Base-by-base conservation (phyloP, 2,329 filamentous ascomycete genomes). In the Arthrobotrys conoides region DNA sequence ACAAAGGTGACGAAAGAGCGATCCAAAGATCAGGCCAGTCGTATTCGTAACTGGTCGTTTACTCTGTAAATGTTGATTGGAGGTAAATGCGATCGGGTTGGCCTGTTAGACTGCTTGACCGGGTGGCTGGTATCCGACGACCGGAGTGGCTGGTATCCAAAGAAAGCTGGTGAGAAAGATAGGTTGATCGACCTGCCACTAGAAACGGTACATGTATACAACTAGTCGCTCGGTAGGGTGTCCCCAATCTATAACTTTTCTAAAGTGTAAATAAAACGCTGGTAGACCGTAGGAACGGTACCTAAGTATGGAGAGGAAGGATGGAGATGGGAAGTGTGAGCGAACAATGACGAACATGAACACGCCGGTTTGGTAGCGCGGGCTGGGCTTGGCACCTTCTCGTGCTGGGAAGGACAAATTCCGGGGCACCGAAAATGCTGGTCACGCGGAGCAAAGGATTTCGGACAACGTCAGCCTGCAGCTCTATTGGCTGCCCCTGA, bases 341-440 rank as follows among this genome's bases (percentile, higher is more conserved):
- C 69, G 59, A 72, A 72, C 59, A 57, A 72, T 72, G 69, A 72
- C 69, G 68, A 71, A 71, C 48, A 38, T 65, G 59, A 55, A 49
- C 22, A 61, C 44, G 30, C 20, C 27, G 51, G 55, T 48, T 61
- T 51, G 53, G 63, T 71, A 71, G 67, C 67, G 67, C 67, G 18
- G 41, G 38, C 18, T 53, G 18, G 41, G 44, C 53, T 63, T 63
- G 53, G 67, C 67, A 71, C 27, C 18, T 63, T 69, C 51, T 69
- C 20, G 24, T 51, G 33, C 38, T 69, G 51, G 51, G 66, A 55
- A 46, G 66, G 38, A 51, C 61, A 18, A 71, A 71, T 71, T 71
- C 67, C 44, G 67, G 67, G 67, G 67, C 67, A 53, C 67, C 67
- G 64, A 68, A 68, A 69, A 61, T 64, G 64, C 71, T 55, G 53